Conservation (phyloP, 2,329 filamentous ascomycete species). For the Cordyceps pruinosa region DNA sequence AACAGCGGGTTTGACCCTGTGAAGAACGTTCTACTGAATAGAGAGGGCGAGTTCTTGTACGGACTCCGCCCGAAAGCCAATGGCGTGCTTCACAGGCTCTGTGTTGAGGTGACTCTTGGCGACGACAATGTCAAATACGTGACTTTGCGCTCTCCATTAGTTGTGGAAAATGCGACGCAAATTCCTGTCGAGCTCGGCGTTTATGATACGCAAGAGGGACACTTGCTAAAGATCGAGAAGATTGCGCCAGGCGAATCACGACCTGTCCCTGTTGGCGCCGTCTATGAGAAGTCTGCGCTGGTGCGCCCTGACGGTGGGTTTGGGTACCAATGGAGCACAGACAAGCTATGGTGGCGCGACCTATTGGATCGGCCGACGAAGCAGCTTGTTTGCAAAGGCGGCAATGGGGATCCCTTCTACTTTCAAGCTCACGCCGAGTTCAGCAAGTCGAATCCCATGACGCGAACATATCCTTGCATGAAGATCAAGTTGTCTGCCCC, state of each 20-base stretch:
- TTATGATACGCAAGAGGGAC: constrained; percentile 77
- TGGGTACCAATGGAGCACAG: constrained; percentile 89
- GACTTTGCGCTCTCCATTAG: constrained; percentile 81
- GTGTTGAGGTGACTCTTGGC: constrained; percentile 89
- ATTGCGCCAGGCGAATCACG: constrained; percentile 85
- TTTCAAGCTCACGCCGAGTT: constrained; percentile 89
- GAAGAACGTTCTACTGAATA: constrained; percentile 78
- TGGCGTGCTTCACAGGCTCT: constrained; percentile 75
- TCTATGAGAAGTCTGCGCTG: constrained; percentile 80
- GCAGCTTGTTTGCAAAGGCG: constrained; percentile 82
- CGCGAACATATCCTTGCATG: constrained; percentile 90
- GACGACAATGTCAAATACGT: constrained; percentile 97
- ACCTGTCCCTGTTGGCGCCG: constrained; percentile 86
- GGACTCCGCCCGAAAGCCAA: constrained; percentile 82
- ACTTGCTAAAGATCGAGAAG: constrained; percentile 96
- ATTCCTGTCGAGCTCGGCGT: constrained; percentile 92
- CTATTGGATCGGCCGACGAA: constrained; percentile 76
- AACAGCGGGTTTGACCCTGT: constrained; percentile 91
- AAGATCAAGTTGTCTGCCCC: constrained; percentile 84
- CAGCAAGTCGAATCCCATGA: constrained; percentile 76
- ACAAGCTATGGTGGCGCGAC: constrained; percentile 88
- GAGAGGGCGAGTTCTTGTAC: constrained; percentile 92
- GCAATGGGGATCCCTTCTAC: constrained; percentile 85
- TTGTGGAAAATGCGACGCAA: constrained; percentile 94
- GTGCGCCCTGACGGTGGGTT: constrained; percentile 92